phyloP scores from a whole-genome alignment of 768 basidiomycete species.

The Leccinum rimulosum region DNA sequence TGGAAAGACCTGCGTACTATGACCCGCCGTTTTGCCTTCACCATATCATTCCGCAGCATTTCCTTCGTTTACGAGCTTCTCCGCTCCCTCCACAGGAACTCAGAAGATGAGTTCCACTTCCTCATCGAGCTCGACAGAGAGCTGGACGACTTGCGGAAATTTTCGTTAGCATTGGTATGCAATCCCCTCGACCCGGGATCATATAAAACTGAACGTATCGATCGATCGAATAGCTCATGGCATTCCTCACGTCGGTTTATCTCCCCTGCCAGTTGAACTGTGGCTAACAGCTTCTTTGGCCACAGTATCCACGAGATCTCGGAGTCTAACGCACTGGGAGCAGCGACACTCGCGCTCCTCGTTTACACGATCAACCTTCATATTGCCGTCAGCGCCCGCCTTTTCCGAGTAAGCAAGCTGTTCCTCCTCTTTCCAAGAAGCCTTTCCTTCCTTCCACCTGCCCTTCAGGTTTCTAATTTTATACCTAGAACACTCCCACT shows the following conservation, averaged over 20 bases:
- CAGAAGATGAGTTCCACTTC: constrained; percentile 1
- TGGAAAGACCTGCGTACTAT: neutral
- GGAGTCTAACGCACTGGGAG: constrained; percentile 15
- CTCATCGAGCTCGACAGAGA: constrained; percentile 19
- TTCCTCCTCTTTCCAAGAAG: neutral
- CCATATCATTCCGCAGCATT: constrained; percentile 10
- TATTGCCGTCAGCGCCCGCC: constrained; percentile 11
- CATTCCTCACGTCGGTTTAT: constrained; percentile 26
- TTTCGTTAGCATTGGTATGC: constrained; percentile 21
- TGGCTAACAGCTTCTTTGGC: neutral
- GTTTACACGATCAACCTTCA: constrained; percentile 32
- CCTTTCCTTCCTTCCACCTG: too few species aligned
- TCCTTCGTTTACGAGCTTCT: neutral
- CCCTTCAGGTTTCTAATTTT: neutral
- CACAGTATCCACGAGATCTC: constrained; percentile 24
- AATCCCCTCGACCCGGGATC: neutral
- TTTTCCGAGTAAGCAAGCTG: constrained; percentile 16
- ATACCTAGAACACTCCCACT: neutral
- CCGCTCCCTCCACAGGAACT: neutral
- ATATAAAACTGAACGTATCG: neutral
- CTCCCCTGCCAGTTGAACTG: neutral
- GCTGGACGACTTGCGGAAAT: constrained; percentile 22
- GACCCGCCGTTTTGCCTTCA: neutral
- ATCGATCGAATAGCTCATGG: constrained; percentile 19
- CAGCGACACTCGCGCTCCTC: constrained; percentile 25